Conservation (phyloP, 2,329 filamentous ascomycete species). For the Immersiporthe knoxdaviesiana region DNA sequence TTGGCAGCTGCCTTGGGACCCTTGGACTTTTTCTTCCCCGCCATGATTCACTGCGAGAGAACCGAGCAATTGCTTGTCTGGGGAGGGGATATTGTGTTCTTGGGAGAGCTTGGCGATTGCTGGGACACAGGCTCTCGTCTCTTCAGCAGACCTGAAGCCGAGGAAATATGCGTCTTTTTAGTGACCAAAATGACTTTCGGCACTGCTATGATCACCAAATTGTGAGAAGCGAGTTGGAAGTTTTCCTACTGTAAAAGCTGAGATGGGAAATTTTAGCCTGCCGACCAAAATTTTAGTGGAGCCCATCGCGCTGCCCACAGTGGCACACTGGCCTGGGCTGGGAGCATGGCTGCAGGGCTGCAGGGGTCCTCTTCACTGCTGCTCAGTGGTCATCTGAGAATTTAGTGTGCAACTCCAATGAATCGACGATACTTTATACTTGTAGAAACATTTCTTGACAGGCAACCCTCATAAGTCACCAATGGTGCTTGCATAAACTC, state of each 20-base stretch:
- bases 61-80: background rate
- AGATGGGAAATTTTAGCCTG: conserved; percentile 25
- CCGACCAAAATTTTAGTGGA: conserved; percentile 29
- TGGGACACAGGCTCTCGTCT: background rate
- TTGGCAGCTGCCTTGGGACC: conserved; percentile 35
- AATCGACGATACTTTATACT: background rate
- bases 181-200: background rate
- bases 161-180: background rate
- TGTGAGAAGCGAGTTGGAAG: conserved; percentile 12
- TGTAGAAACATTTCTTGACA: background rate
- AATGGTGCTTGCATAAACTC: background rate
- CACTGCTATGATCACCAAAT: background rate
- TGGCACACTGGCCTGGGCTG: too few relatives aligned
- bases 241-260: conserved; percentile 25
- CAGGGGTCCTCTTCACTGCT: background rate
- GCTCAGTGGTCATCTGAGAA: background rate
- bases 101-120: background rate
- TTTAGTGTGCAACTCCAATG: background rate
- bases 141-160: background rate
- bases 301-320: background rate
- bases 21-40: conserved; percentile 44
- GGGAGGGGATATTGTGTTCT: background rate
- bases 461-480: background rate
- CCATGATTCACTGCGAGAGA: conserved; percentile 29
- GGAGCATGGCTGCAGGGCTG: background rate